phyloP scores from a whole-genome alignment of 2,329 filamentous ascomycete species.

The Trichoderma atrobrunneum region DNA sequence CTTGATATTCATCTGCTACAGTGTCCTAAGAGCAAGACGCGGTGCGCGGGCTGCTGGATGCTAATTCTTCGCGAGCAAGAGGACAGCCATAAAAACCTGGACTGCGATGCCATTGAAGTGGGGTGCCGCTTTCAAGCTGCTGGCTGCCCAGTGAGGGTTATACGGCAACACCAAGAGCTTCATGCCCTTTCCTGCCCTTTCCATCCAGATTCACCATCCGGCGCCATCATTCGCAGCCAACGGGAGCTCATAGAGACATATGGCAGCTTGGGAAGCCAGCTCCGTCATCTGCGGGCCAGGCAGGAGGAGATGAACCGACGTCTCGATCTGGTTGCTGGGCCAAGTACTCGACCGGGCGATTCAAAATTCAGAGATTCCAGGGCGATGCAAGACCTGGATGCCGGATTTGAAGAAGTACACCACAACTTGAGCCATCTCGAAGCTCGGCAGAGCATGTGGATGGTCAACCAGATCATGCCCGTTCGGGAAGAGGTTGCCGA shows the following conservation, averaged over 20 bases:
- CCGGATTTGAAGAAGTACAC: slow-evolving; percentile 54
- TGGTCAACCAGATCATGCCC: slow-evolving; percentile 60
- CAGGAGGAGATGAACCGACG: slow-evolving; percentile 36
- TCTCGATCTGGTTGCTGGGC: slow-evolving; percentile 42
- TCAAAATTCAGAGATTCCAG: slow-evolving; percentile 44
- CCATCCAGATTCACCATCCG: slow-evolving; percentile 48
- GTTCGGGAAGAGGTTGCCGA: slow-evolving; percentile 63
- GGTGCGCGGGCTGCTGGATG: slow-evolving; percentile 50
- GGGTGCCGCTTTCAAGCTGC: slow-evolving; percentile 46
- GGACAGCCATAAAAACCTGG: slow-evolving; percentile 44
- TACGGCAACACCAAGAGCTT: slow-evolving; percentile 38
- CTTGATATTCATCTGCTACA: slow-evolving; percentile 35
- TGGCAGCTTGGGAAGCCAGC: slow-evolving; percentile 34
- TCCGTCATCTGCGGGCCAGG: slow-evolving; percentile 35
- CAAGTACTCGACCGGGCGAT: slow-evolving; percentile 31
- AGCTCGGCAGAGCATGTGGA: slow-evolving; percentile 55
- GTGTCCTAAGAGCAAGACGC: slow-evolving; percentile 47
- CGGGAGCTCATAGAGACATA: slow-evolving; percentile 47
- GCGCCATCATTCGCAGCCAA: slow-evolving; percentile 49
- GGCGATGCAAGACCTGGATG: slow-evolving; percentile 43
- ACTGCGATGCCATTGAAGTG: slow-evolving; percentile 50
- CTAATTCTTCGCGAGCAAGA: slow-evolving; percentile 45
- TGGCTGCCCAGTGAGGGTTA: slow-evolving; percentile 36
- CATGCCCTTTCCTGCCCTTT: slow-evolving; percentile 52
- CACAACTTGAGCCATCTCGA: slow-evolving; percentile 58